Conservation (phyloP, 495 filamentous ascomycete species). For the Hypoxylon crocopeplum region DNA sequence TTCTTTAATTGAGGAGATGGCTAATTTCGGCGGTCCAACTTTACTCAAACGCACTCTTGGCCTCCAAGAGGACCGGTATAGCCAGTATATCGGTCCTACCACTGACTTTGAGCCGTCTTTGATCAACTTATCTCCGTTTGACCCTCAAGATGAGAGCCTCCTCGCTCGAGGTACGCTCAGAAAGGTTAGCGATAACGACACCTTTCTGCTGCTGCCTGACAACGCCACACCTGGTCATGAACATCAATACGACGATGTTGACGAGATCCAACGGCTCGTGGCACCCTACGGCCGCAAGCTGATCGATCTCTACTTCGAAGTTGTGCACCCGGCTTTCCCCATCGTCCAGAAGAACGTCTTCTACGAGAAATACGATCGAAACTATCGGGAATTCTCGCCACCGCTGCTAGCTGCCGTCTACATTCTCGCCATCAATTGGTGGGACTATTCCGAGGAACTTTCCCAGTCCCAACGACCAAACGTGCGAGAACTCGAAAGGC, state of each 20-base stretch:
- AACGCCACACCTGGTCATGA: conserved; percentile 65
- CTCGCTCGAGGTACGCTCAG: conserved; percentile 73
- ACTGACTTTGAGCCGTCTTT: conserved; percentile 77
- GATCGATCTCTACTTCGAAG: conserved; percentile 85
- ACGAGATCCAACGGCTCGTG: conserved; percentile 83
- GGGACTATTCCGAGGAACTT: conserved; percentile 74
- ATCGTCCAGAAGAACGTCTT: conserved; percentile 89
- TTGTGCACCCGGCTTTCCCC: conserved; percentile 89
- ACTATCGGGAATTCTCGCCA: conserved; percentile 79
- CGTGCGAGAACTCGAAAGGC: conserved; percentile 74
- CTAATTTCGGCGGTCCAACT: conserved; percentile 65
- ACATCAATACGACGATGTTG: conserved; percentile 68
- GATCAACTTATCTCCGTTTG: conserved; percentile 74
- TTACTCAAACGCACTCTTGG: conserved; percentile 69
- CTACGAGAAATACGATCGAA: conserved; percentile 79
- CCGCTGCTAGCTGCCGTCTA: conserved; percentile 89
- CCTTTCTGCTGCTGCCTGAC: conserved; percentile 81
- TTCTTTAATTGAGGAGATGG: conserved; percentile 66
- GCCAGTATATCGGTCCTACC: conserved; percentile 70
- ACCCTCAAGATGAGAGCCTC: conserved; percentile 73
- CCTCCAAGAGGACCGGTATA: conserved; percentile 66
- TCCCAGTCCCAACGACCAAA: conserved; percentile 72
- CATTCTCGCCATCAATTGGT: conserved; percentile 89
- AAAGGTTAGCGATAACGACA: conserved; percentile 81
- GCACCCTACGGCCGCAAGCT: conserved; percentile 80